These are phyloP conservation scores for Microsporum canis DNA, from an alignment of 2,329 filamentous ascomycete genomes.

Conservation along the genomic window DNA sequence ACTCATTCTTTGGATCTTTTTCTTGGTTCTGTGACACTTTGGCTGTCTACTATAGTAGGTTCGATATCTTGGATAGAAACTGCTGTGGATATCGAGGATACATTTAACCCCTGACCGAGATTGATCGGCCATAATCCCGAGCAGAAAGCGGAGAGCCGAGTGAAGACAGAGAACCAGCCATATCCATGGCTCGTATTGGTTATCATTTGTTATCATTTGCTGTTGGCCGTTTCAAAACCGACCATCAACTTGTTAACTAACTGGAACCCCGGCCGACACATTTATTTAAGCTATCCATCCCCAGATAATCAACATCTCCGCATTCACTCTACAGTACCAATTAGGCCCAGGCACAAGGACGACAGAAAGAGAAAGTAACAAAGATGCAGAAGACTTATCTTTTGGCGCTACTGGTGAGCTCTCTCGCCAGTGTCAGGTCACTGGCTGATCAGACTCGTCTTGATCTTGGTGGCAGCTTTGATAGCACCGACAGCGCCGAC, in stretches of 20 bases:
- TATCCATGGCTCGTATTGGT: background rate
- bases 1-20: background rate
- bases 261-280: background rate
- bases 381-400: background rate
- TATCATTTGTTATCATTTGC: background rate
- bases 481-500: background rate
- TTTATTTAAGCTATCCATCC: background rate
- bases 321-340: background rate
- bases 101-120: background rate
- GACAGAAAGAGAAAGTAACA: background rate
- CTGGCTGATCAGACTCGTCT: background rate
- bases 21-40: background rate
- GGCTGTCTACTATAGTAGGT: background rate
- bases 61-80: background rate
- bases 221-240: background rate
- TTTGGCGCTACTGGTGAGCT: constrained; percentile 1
- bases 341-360: background rate
- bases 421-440: background rate
- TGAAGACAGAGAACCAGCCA: background rate
- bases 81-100: background rate
- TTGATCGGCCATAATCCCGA: background rate
- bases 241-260: background rate
- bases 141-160: background rate
- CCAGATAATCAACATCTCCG: background rate
- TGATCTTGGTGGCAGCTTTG: background rate